Evolutionary conservation across 2,329 filamentous ascomycete genomes (phyloP).

Genomic region (Gnomoniopsis smithogilvyi): DNA sequence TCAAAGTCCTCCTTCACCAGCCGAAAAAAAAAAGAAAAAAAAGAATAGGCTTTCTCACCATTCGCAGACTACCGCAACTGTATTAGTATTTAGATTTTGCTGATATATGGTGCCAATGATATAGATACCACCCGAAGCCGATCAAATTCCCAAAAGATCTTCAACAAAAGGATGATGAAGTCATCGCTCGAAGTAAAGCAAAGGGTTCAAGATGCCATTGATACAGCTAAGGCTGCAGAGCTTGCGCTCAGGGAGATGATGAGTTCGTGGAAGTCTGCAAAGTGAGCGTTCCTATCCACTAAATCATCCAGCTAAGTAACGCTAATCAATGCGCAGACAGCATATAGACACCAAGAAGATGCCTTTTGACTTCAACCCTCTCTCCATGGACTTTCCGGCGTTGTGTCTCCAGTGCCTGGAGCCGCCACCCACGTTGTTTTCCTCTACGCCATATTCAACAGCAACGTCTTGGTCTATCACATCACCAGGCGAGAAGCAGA

Average conservation of each 20-base stretch:
- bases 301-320: not conserved
- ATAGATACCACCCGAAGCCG: slow-evolving; percentile 34
- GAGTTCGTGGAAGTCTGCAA: slow-evolving; percentile 77
- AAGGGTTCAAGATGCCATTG: slow-evolving; percentile 65
- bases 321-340: slow-evolving; percentile 35
- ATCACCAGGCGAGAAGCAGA: slow-evolving; percentile 71
- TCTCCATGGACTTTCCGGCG: slow-evolving; percentile 80
- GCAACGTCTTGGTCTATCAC: slow-evolving; percentile 77
- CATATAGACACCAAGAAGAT: slow-evolving; percentile 52
- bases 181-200: slow-evolving; percentile 62
- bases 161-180: slow-evolving; percentile 53
- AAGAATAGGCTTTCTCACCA: no score
- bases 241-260: slow-evolving; percentile 80
- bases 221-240: slow-evolving; percentile 80
- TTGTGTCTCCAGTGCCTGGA: slow-evolving; percentile 79
- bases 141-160: slow-evolving; percentile 34
- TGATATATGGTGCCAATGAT: slow-evolving; percentile 30
- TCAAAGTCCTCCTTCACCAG: slow-evolving; percentile 41
- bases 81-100: no score
- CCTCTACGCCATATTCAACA: slow-evolving; percentile 74
- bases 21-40: no score
- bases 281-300: slow-evolving; percentile 52
- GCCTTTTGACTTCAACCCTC: slow-evolving; percentile 78
- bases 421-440: slow-evolving; percentile 78
- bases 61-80: no score